Percentiles rank a stretch among this genome's conserved stretches.
These are phyloP conservation scores for Lumnitzera littorea DNA, from an alignment of 345 rosid genomes.

Conservation along the genomic window DNA sequence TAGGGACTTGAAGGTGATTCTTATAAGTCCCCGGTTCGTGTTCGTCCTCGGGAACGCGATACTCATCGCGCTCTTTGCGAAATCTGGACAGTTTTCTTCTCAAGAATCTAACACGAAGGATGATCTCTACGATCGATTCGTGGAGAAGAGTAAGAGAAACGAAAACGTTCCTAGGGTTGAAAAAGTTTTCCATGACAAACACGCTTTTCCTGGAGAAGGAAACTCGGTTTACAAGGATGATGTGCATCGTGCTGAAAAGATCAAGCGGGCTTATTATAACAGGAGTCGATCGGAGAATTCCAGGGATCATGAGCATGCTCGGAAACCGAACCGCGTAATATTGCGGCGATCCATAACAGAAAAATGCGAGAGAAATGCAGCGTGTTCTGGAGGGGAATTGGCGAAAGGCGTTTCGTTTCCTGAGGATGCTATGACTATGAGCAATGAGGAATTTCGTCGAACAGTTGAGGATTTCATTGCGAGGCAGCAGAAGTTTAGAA, in stretches of 20 bases:
- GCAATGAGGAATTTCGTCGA: slow-evolving; percentile 63
- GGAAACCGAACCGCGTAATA: slow-evolving; percentile 17
- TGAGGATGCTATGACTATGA: slow-evolving; percentile 69
- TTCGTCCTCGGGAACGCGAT: slow-evolving; percentile 76
- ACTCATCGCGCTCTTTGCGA: slow-evolving; percentile 58
- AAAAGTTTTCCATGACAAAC: slow-evolving; percentile 25
- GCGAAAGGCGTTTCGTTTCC: slow-evolving; percentile 20
- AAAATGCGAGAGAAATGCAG: slow-evolving; percentile 17
- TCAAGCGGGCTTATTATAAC: slow-evolving; percentile 20
- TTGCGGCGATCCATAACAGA: slow-evolving; percentile 46
- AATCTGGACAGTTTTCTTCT: slow-evolving; percentile 48
- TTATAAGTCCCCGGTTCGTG: slow-evolving; percentile 64
- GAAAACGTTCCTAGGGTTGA: slow-evolving; percentile 1
- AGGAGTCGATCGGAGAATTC: slow-evolving; percentile 51
- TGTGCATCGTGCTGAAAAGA: not conserved
- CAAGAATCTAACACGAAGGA: slow-evolving; percentile 23
- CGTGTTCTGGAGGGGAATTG: not conserved
- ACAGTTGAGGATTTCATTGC: slow-evolving; percentile 70
- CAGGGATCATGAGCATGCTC: slow-evolving; percentile 2
- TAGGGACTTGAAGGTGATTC: slow-evolving; percentile 32
- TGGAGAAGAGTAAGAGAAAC: slow-evolving; percentile 35
- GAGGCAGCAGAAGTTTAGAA: slow-evolving; percentile 62
- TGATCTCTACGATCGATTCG: slow-evolving; percentile 27
- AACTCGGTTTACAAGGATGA: too few relatives aligned
- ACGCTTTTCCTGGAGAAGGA: slow-evolving; percentile 15